A percentile compares a stretch with the other conserved stretches of the same genome.
Conservation (phyloP, 345 rosid species). For the Trapa incisa region DNA sequence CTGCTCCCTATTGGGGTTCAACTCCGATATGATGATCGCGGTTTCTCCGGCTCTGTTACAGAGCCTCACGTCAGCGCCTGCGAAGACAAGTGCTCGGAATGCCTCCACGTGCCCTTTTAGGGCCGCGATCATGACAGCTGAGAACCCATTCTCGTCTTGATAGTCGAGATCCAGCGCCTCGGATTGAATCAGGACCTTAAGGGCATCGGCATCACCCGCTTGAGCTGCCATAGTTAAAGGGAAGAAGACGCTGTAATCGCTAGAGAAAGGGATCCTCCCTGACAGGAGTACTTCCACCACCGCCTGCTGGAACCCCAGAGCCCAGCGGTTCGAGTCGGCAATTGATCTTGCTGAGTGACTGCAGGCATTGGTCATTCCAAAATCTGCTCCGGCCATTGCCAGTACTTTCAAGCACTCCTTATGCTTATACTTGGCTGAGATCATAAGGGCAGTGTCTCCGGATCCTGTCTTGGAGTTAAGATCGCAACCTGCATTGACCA, state of each 20-base stretch:
- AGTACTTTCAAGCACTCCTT: conserved; percentile 42
- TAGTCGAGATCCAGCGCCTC: conserved; percentile 42
- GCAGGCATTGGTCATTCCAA: conserved; percentile 45
- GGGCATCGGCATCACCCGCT: conserved; percentile 61
- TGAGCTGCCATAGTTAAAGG: conserved; percentile 49
- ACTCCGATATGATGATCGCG: conserved; percentile 54
- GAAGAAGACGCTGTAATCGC: conserved; percentile 42
- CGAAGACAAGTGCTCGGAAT: conserved; percentile 60
- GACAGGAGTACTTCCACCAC: conserved; percentile 39
- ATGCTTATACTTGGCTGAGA: conserved; percentile 50
- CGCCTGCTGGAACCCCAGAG: conserved; percentile 50
- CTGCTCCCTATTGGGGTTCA: conserved; percentile 44
- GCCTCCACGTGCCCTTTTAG: conserved; percentile 65
- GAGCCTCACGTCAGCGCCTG: conserved; percentile 88
- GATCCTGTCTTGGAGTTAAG: conserved; percentile 56
- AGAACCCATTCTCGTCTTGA: conserved; percentile 69
- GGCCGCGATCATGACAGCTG: conserved; percentile 89
- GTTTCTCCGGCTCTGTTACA: conserved; percentile 56
- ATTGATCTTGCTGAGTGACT: conserved; percentile 42
- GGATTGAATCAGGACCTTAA: conserved; percentile 31
- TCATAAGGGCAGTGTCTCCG: conserved; percentile 72
- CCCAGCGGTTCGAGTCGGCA: conserved; percentile 50
- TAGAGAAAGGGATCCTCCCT: conserved; percentile 54
- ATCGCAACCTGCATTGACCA: conserved; percentile 51
- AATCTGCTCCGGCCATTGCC: conserved; percentile 76